phyloP scores from a whole-genome alignment of 257 asterid species.

The Penstemon eatonii region DNA sequence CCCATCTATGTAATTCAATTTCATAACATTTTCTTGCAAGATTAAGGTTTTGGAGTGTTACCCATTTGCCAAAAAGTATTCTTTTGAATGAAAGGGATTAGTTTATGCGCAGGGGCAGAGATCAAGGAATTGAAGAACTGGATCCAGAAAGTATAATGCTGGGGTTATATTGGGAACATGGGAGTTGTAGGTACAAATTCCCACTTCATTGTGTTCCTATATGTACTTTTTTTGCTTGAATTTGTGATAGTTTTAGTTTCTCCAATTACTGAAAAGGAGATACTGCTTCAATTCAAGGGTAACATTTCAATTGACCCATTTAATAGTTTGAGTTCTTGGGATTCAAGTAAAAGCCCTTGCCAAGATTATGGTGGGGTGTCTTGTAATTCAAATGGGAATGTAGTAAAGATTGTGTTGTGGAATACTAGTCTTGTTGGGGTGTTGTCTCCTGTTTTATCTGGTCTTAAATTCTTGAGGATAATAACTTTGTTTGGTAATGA shows the following conservation, averaged over 20 bases:
- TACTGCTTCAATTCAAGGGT: constrained; percentile 86
- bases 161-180: constrained; percentile 63
- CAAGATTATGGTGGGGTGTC: constrained; percentile 63
- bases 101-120: constrained; percentile 36
- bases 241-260: constrained; percentile 37
- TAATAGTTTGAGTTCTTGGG: constrained; percentile 72
- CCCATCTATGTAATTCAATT: constrained; percentile 40
- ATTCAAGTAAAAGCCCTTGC: constrained; percentile 56
- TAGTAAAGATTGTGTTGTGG: constrained; percentile 79
- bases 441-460: constrained; percentile 67
- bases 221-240: constrained; percentile 43
- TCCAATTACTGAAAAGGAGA: constrained; percentile 79
- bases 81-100: constrained; percentile 23
- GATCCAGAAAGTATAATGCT: constrained; percentile 74
- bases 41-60: constrained; percentile 6
- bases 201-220: constrained; percentile 47
- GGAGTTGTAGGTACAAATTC: constrained; percentile 60
- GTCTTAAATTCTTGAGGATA: constrained; percentile 65
- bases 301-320: constrained; percentile 81
- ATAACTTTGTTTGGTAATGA: constrained; percentile 75
- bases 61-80: constrained; percentile 3
- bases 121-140: constrained; percentile 37
- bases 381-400: constrained; percentile 80
- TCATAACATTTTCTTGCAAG: constrained; percentile 26
- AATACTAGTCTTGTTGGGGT: constrained; percentile 76